Conservation (phyloP, 129 eudicot genomes). For the Artemisia annua region DNA sequence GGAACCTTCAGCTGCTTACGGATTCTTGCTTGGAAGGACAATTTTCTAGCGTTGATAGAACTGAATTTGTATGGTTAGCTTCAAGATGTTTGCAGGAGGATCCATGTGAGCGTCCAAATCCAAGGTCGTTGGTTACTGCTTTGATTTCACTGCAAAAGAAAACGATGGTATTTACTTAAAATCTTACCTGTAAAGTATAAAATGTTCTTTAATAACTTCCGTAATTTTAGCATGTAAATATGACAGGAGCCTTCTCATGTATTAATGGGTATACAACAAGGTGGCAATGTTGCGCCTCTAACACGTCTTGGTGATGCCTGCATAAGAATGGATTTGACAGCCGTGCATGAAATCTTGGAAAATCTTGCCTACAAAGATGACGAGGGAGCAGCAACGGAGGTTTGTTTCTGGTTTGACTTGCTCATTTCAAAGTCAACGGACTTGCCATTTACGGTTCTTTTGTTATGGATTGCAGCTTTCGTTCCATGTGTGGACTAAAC, state of each 20-base stretch:
- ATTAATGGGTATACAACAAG: constrained; percentile 73
- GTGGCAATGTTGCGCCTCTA: constrained; percentile 43
- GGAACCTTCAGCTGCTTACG: constrained; percentile 85
- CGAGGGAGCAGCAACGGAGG: constrained; percentile 94
- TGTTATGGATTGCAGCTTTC: constrained; percentile 58
- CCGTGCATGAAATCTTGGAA: constrained; percentile 87
- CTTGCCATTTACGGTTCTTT: background rate
- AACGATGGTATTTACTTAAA: constrained; percentile 43
- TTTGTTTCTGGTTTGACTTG: constrained; percentile 40
- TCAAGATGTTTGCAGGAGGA: constrained; percentile 89
- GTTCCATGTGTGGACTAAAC: constrained; percentile 93
- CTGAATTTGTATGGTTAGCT: constrained; percentile 81
- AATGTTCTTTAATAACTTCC: background rate
- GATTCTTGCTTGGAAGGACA: constrained; percentile 99
- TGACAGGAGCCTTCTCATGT: constrained; percentile 72
- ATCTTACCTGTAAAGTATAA: background rate
- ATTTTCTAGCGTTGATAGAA: constrained; percentile 81
- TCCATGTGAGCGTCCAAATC: constrained; percentile 93
- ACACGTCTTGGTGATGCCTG: constrained; percentile 93
- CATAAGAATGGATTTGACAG: constrained; percentile 81
- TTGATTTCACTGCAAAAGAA: constrained; percentile 91
- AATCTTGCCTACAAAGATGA: constrained; percentile 86
- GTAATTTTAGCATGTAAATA: constrained; percentile 11
- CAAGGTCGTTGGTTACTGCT: constrained; percentile 73
- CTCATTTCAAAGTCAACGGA: constrained; percentile 2